Evolutionary conservation across 441 rosid genomes (phyloP), one percentile per base, ranked within the genome.

Genomic region (Jatropha multifida): DNA sequence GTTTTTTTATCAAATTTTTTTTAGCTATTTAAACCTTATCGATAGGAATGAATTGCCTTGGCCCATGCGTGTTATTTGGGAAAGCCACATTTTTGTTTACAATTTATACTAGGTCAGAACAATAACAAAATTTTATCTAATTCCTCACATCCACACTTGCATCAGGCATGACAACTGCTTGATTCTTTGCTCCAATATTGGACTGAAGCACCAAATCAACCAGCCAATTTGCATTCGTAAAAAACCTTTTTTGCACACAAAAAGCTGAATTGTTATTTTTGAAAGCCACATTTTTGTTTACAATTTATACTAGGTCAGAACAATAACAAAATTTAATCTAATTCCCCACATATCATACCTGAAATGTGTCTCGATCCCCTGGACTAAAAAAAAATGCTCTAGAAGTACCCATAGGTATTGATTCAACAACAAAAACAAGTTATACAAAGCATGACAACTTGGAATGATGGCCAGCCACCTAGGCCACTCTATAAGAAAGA

Each of bases 171-270:
- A 94, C 92, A 76, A 94, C 82, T 73, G 94, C 98, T 72, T 91
- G 94, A 80, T 91, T 94, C 81, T 94, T 94, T 17, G 97, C 92
- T 69, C 95, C 95, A 93, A 92, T 85, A 83, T 86, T 92, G 76
- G 91, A 89, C 98, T 94, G 82, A 73, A 92, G 23, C 85, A 51
- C 98, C 94, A 83, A 90, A 94, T 92, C 88, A 87, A 62, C 98
- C 95, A 68, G 94, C 97, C 46, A 85, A 86, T 82, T 89, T 88
- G 23, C 23, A 23, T 23, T 23, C 23, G 23, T 23, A 23, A 23
- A 23, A 23, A 23, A 23, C 23, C 23, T 23, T 23, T 23, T 23
- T 23, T 23, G 23, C 23, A 23, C 23, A 23, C 23, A 23, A 23
- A 23, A 23, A 23, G 23, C 0, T 23, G 23, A 23, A 23, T 23